Evolutionary conservation across 108 stramenopile genomes (phyloP), one percentile per base, ranked within the genome.

Genomic region (Asterionellopsis glacialis): DNA sequence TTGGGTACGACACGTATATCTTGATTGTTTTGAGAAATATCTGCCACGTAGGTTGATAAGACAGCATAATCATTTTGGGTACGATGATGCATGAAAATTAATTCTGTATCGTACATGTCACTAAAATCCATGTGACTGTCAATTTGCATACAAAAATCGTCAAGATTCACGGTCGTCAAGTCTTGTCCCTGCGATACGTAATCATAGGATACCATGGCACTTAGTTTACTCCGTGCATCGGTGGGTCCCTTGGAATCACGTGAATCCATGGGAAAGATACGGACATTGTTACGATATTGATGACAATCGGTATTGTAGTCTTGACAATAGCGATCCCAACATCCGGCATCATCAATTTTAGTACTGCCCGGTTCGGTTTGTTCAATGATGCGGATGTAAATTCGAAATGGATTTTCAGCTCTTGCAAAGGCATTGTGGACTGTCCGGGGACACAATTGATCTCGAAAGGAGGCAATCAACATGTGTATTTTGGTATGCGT

Each of bases 71-170:
- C 95, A 70, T 97, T 97, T 59, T 81, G 47, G 1, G 91, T 64
- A 16, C 61, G 56, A 39, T 85, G 74, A 79, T 83, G 90, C 88
- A 87, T 88, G 0, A 76, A 58, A 25, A 93, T 65, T 59, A 93
- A 67, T 33, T 65, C 59, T 9, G 58, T 61, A 64, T 92, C 91
- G 48, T 64, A 92, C 33, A 76, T 41, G 21, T 82, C 72, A 41
- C 72, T 69, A 70, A 96, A 94, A 63, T 93, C 91, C 82, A 79
- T 83, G 77, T 95, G 91, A 45, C 67, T 57, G 70, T 96, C 95
- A 15, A 77, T 93, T 64, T 86, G 78, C 85, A 97, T 81, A 72
- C 93, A 97, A 74, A 85, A 96, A 71, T 96, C 85, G 70, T 88
- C 66, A 48, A 80, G 51, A 68, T 75, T 40, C 60, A 85, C 84